These are phyloP conservation scores for Wallacemonas sp. DNA, from an alignment of 208 protist species.

Conservation along the genomic window DNA sequence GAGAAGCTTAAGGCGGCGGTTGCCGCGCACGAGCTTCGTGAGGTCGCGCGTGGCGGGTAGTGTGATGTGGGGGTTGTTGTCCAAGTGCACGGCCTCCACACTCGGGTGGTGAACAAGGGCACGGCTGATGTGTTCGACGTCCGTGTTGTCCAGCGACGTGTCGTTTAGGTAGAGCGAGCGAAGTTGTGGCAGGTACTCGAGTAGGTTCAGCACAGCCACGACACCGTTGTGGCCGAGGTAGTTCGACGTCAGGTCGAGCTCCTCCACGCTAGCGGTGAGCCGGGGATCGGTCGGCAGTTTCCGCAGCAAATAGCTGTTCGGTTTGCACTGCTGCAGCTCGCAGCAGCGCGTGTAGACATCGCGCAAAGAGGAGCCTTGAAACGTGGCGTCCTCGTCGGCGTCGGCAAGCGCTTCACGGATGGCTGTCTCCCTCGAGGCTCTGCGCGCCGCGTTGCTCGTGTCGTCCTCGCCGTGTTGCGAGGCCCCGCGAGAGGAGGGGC, in stretches of 20 bases:
- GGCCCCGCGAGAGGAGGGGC: no score
- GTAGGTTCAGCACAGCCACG: slow-evolving; percentile 72
- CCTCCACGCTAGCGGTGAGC: slow-evolving; percentile 67
- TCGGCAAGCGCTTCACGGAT: slow-evolving; percentile 38
- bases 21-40: slow-evolving; percentile 61
- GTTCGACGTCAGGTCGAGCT: slow-evolving; percentile 86
- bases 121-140: slow-evolving; percentile 76
- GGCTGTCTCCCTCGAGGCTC: slow-evolving; percentile 9
- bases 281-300: slow-evolving; percentile 77
- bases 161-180: slow-evolving; percentile 76
- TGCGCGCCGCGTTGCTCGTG: neutral
- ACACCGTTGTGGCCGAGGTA: slow-evolving; percentile 89
- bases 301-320: slow-evolving; percentile 87
- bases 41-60: slow-evolving; percentile 74
- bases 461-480: slow-evolving; percentile 15
- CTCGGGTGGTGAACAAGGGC: slow-evolving; percentile 43
- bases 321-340: slow-evolving; percentile 70
- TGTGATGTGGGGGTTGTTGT: slow-evolving; percentile 84
- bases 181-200: slow-evolving; percentile 72
- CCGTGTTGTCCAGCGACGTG: slow-evolving; percentile 85
- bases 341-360: slow-evolving; percentile 85
- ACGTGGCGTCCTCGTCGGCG: slow-evolving; percentile 37
- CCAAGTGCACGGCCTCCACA: slow-evolving; percentile 53
- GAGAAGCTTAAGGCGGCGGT: slow-evolving; percentile 52
- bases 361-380: slow-evolving; percentile 64